Base-by-base conservation (phyloP, 2,329 filamentous ascomycete genomes). In the Calonectria montana region DNA sequence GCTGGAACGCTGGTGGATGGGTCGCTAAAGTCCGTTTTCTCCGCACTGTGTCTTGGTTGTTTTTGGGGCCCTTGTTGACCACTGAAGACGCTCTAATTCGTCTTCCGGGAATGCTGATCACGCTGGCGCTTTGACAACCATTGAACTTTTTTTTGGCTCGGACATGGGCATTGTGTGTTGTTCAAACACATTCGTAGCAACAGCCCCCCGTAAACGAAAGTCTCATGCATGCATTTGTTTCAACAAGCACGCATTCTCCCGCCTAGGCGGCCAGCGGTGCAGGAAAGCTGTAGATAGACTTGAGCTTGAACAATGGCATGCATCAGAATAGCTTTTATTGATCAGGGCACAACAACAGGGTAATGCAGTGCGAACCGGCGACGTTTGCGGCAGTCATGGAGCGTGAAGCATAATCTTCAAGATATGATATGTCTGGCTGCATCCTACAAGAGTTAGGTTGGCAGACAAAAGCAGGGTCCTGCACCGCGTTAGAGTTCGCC, bases 51-150 rank as follows among this genome's bases (percentile, higher is more conserved):
- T 16, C 23, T 41, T 29, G 39, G 50, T 50, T 16, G 23, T 65
- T 47, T 43, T 37, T 39, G 23, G 23, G 59, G 41, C 48, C 35
- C 47, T 41, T 59, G 53, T 39, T 65, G 16, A 47, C 55, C 55
- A 29, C 35, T 39, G 55, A 41, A 41, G 43, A 15, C 55, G 23
- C 21, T 68, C 25, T 43, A 31, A 68, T 68, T 68, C 65, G 57
- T 50, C 29, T 21, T 27, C 15, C 21, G 12, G 43, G 55, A 41
- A 25, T 35, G 57, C 65, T 63, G 55, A 68, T 68, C 65, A 39
- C 67, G 31, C 41, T 65, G 48, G 67, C 67, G 61, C 48, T 65
- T 48, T 57, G 67, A 65, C 41, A 61, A 59, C 48, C 61, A 65
- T 31, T 48, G 13, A 50, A 23, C 23, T 13, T 37, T 59, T 53